These are phyloP conservation scores for Hysterium pulicare DNA, from an alignment of 2,329 filamentous ascomycete genomes.

Conservation along the genomic window DNA sequence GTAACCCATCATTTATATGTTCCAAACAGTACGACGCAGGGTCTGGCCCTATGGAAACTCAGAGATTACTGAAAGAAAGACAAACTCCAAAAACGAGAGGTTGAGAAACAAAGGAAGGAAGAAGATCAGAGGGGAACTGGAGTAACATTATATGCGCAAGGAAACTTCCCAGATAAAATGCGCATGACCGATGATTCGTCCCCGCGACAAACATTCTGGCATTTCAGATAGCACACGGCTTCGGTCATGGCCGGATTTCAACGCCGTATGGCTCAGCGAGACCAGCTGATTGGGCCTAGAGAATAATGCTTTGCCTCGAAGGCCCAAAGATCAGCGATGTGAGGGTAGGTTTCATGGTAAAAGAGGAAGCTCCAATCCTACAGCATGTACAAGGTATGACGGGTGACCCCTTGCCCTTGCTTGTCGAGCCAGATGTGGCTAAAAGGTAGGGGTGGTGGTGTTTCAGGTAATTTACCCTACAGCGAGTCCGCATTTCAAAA, in stretches of 20 bases:
- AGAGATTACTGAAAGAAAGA: slow-evolving; percentile 1
- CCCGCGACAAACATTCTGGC: background rate
- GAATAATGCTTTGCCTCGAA: background rate
- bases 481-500: slow-evolving; percentile 13
- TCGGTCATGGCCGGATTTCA: slow-evolving; percentile 6
- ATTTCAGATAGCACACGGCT: background rate
- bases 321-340: slow-evolving; percentile 4
- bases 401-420: slow-evolving; percentile 4
- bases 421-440: slow-evolving; percentile 12
- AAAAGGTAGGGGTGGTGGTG: slow-evolving; percentile 7
- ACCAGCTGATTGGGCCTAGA: slow-evolving; percentile 2
- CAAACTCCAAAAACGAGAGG: slow-evolving; percentile 1
- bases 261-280: background rate
- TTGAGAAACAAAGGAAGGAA: slow-evolving; percentile 1
- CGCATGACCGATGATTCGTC: slow-evolving; percentile 1
- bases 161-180: background rate
- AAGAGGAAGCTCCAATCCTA: background rate
- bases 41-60: slow-evolving; percentile 6
- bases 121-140: background rate
- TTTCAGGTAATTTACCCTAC: slow-evolving; percentile 10
- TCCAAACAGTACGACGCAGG: slow-evolving; percentile 4
- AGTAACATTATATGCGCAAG: background rate
- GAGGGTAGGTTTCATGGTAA: slow-evolving; percentile 7
- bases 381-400: slow-evolving; percentile 4
- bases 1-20: slow-evolving; percentile 21